These are phyloP conservation scores for Cyberlindnera galapagoensis DNA, from an alignment of 805 yeast genomes.

Conservation along the genomic window DNA sequence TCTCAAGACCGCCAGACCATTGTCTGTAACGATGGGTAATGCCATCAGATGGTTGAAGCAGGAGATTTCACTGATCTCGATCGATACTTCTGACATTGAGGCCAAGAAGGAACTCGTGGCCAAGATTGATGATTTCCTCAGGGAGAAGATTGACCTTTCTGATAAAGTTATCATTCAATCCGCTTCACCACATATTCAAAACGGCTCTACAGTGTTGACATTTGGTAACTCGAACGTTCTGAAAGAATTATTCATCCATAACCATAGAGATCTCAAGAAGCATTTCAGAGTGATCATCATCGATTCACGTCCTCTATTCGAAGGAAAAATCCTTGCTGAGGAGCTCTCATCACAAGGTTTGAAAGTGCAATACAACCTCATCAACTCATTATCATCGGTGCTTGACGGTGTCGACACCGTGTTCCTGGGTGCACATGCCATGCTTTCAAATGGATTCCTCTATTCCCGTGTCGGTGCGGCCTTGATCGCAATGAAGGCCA, in stretches of 20 bases:
- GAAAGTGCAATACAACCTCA: conserved; percentile 66
- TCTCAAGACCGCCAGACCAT: conserved; percentile 83
- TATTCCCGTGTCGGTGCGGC: conserved; percentile 96
- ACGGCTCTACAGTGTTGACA: conserved; percentile 76
- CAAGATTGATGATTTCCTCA: conserved; percentile 72
- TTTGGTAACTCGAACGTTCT: conserved; percentile 87
- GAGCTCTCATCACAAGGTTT: conserved; percentile 58
- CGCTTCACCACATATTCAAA: conserved; percentile 69
- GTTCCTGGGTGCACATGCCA: conserved; percentile 93
- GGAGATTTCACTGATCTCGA: conserved; percentile 76
- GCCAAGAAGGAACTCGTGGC: conserved; percentile 63
- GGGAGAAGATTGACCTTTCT: conserved; percentile 79
- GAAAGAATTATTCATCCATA: conserved; percentile 62
- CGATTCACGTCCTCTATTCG: conserved; percentile 91
- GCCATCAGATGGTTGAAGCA: conserved; percentile 97
- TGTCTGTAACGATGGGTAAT: conserved; percentile 93
- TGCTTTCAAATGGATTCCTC: conserved; percentile 89
- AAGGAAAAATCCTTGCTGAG: conserved; percentile 75
- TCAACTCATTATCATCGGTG: conserved; percentile 73
- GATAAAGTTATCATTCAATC: conserved; percentile 76
- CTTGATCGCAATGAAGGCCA: conserved; percentile 84
- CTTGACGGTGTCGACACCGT: conserved; percentile 86
- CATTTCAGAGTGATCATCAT: conserved; percentile 81
- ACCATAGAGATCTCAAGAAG: conserved; percentile 51
- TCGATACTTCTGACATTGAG: conserved; percentile 48